Percentiles rank a stretch among this genome's conserved stretches.
Conservation (phyloP, 164 flowering plant genomes). For the Hamamelis virginiana region DNA sequence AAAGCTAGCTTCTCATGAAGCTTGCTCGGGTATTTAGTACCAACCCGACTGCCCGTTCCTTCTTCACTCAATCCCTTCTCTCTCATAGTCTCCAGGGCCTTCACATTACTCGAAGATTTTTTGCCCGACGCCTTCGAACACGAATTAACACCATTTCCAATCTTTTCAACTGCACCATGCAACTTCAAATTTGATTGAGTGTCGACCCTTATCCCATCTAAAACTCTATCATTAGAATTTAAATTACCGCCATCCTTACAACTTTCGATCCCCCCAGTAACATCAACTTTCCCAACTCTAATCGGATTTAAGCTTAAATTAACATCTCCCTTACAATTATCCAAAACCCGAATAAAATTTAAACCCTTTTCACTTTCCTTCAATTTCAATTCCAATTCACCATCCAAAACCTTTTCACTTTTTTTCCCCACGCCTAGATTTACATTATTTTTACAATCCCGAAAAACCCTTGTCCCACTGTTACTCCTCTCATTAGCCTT, state of each 20-base stretch:
- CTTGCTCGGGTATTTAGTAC: slow-evolving; percentile 60
- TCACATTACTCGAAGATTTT: slow-evolving; percentile 13
- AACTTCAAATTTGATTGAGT: slow-evolving; percentile 6
- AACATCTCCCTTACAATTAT: slow-evolving; percentile 12
- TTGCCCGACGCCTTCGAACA: slow-evolving; percentile 13
- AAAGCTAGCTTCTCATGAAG: slow-evolving; percentile 91
- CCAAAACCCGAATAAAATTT: slow-evolving; percentile 7
- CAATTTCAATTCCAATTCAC: neutral
- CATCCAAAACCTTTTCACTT: neutral
- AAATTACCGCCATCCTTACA: neutral
- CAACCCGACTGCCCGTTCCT: slow-evolving; percentile 10
- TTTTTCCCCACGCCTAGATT: slow-evolving; percentile 10
- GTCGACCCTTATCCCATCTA: slow-evolving; percentile 3
- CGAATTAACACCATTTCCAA: slow-evolving; percentile 8
- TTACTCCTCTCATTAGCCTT: slow-evolving; percentile 16
- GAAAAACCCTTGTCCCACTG: slow-evolving; percentile 17
- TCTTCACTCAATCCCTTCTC: slow-evolving; percentile 34
- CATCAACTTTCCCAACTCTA: slow-evolving; percentile 3
- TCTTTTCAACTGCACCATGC: slow-evolving; percentile 12
- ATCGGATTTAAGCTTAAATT: slow-evolving; percentile 3
- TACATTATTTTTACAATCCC: slow-evolving; percentile 17
- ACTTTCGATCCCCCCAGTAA: slow-evolving; percentile 3
- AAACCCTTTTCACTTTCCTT: slow-evolving; percentile 7
- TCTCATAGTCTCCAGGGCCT: slow-evolving; percentile 19
- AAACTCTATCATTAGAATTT: slow-evolving; percentile 8